These are phyloP conservation scores for Forsythia suspensa DNA, from an alignment of 257 asterid genomes.

Conservation along the genomic window DNA sequence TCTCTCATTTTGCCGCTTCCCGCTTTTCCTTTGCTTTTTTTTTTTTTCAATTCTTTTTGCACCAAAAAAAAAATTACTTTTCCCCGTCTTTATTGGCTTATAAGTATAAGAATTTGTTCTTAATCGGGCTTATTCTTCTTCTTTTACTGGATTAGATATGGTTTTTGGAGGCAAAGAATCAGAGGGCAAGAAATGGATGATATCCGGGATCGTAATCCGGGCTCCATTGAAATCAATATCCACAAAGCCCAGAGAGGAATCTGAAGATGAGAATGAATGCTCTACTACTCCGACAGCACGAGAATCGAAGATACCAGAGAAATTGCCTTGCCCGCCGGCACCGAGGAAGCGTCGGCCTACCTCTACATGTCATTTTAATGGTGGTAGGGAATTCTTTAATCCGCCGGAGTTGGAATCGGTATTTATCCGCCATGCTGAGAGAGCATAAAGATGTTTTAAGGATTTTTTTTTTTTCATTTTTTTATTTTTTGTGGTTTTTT, in stretches of 20 bases:
- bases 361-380: conserved; percentile 49
- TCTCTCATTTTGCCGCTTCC: conserved; percentile 52
- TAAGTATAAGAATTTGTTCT: conserved; percentile 17
- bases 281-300: conserved; percentile 82
- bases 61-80: background rate
- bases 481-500: background rate
- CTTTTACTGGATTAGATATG: conserved; percentile 30
- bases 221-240: conserved; percentile 61
- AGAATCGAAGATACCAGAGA: conserved; percentile 66
- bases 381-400: conserved; percentile 63
- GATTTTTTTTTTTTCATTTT: background rate
- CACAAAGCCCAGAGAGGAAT: conserved; percentile 38
- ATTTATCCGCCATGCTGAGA: conserved; percentile 60
- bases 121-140: background rate
- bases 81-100: background rate
- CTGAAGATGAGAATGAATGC: conserved; percentile 39
- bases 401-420: conserved; percentile 85
- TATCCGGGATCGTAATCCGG: conserved; percentile 59
- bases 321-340: conserved; percentile 69
- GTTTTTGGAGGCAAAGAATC: conserved; percentile 50
- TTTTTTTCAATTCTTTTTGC: conserved; percentile 19
- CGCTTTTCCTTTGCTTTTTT: conserved; percentile 35
- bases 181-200: conserved; percentile 62
- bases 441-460: conserved; percentile 40
- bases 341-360: conserved; percentile 79